Evolutionary conservation across 176 grass and related monocot genomes (phyloP).

Genomic region (Hsuehochloa calcarea): DNA sequence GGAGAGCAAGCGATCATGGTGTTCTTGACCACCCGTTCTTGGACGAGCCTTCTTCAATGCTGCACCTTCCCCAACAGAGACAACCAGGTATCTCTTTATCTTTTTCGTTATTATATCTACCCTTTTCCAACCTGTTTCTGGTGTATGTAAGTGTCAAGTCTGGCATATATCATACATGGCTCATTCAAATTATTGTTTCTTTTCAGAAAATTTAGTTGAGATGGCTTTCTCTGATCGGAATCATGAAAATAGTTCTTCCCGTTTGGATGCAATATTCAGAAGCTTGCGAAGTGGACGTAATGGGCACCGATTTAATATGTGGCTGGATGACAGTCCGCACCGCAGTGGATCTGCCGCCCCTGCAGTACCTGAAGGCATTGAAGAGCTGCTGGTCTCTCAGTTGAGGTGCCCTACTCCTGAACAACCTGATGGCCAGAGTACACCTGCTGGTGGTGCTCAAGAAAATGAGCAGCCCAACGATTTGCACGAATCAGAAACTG

Average conservation of each 20-base stretch:
- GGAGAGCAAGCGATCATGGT: constrained; percentile 68
- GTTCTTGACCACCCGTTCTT: constrained; percentile 83
- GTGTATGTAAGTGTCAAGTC: constrained; percentile 13
- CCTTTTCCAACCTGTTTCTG: not conserved
- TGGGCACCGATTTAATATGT: constrained; percentile 96
- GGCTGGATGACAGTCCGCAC: constrained; percentile 80
- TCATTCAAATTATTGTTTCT: constrained; percentile 30
- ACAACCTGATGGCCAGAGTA: constrained; percentile 53
- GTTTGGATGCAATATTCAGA: constrained; percentile 94
- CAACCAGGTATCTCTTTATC: constrained; percentile 61
- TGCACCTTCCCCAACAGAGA: constrained; percentile 66
- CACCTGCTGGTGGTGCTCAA: constrained; percentile 40
- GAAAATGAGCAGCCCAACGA: constrained; percentile 54
- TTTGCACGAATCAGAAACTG: constrained; percentile 54
- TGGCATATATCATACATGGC: not conserved
- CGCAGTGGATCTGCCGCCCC: constrained; percentile 58
- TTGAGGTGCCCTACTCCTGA: constrained; percentile 68
- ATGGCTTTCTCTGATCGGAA: constrained; percentile 88
- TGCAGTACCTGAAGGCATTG: constrained; percentile 83
- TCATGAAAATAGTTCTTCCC: constrained; percentile 81
- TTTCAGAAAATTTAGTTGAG: constrained; percentile 80
- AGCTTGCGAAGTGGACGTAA: constrained; percentile 76
- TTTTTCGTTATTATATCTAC: not conserved
- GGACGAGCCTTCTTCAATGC: constrained; percentile 75
- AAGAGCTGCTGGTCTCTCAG: constrained; percentile 83